Base-by-base conservation (phyloP, 140 eudicot genomes). In the Oenanthe javanica region DNA sequence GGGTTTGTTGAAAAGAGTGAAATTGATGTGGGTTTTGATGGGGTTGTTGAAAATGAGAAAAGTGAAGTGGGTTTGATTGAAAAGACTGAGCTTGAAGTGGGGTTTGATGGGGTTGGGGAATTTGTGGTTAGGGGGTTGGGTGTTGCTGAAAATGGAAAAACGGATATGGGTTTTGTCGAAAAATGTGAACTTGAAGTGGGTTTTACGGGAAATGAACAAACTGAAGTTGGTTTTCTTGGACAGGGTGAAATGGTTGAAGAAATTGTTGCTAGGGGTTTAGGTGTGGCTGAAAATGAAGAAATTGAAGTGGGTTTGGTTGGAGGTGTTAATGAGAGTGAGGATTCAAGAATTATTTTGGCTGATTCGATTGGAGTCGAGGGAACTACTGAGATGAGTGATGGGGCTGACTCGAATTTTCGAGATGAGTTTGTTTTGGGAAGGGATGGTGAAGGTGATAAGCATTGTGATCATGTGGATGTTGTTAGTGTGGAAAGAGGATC, bases 1-100 rank as follows among this genome's bases (percentile, higher is more conserved):
- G 88, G 82, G 70, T 19, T 80, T 77, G 84, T 42, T 75, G 87
- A 80, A 57, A 59, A 64, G 63, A 86, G 82, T 9, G 84, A 48
- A 66, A 77, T 16, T 45, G 84, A 82, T 31, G 87, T 76, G 93
- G 81, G 85, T 38, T 85, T 91, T 23, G 89, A 85, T 71, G 91
- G 79, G 38, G 25, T 45, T 46, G 25, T 1, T 40, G 52, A 18
- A 55, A 57, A 36, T 70, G 87, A 77, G 4, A 84, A 51, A 77
- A 70, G 4, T 38, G 83, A 84, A 42, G 54, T 67, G 27, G 42
- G 59, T 48, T 74, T 23, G 23, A 21, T 45, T 74, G 78, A 14
- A 74, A 66, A 82, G 45, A 82, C 67, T 16, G 76, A 36, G 0
- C 40, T 63, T 63, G 36, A 63, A n/a, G 86, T 75, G 93, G 80